A percentile compares a stretch with the other conserved stretches of the same genome.
phyloP scores from a whole-genome alignment of 1,284 basidiomycete genomes.

The Pseudomicrostroma phylloplanum region DNA sequence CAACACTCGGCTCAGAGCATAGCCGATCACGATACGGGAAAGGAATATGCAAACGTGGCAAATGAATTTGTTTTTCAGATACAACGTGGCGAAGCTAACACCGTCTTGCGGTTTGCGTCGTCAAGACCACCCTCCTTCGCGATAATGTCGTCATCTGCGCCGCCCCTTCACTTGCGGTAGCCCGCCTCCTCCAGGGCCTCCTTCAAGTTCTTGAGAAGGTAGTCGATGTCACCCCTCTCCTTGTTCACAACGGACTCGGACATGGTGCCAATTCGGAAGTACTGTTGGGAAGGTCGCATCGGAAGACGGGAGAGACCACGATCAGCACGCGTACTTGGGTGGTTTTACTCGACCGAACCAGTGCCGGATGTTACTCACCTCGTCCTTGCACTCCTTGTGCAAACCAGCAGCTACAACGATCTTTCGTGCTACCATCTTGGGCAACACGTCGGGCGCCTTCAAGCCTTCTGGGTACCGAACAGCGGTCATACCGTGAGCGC shows the following conservation, averaged over 20 bases:
- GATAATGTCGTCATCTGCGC: background rate
- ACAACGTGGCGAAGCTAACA: too few relatives aligned
- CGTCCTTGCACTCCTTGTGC: slow-evolving; percentile 78
- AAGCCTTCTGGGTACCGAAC: slow-evolving; percentile 45
- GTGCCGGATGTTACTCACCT: background rate
- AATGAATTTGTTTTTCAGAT: too few relatives aligned
- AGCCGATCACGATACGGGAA: too few relatives aligned
- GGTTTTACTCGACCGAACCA: too few relatives aligned
- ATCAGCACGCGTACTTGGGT: background rate
- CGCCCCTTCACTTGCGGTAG: slow-evolving; percentile 37
- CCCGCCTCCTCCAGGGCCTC: slow-evolving; percentile 56
- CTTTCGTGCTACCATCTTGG: slow-evolving; percentile 60
- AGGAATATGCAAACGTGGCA: too few relatives aligned
- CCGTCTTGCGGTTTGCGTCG: too few relatives aligned
- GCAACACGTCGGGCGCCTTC: slow-evolving; percentile 36
- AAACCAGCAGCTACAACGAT: slow-evolving; percentile 84
- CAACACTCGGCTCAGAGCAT: too few relatives aligned
- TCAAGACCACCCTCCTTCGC: background rate
- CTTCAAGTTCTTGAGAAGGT: slow-evolving; percentile 64
- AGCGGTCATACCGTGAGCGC: slow-evolving; percentile 49
- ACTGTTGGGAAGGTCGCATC: slow-evolving; percentile 4
- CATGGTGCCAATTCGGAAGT: slow-evolving; percentile 66
- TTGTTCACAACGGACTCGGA: slow-evolving; percentile 71
- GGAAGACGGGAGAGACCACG: background rate
- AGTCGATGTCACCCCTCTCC: slow-evolving; percentile 62